Evolutionary conservation across 2,329 filamentous ascomycete genomes (phyloP), one percentile per base, ranked within the genome.

Genomic region (Thermoascus crustaceus): DNA sequence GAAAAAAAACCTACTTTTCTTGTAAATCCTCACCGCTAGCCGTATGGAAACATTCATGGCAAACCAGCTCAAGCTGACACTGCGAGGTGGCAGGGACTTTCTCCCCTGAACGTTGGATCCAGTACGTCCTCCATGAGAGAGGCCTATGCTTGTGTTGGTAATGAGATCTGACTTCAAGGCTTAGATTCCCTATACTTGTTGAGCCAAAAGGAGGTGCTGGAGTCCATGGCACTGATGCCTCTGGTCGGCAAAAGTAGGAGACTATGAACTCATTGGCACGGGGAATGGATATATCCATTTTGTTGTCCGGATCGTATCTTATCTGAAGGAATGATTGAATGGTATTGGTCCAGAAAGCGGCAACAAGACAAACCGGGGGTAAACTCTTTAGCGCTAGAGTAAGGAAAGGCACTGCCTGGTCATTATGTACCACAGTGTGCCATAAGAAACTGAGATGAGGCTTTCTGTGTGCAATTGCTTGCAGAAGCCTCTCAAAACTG

Each of bases 311-410:
- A 19, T 30, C n/a, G 29, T 47, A 47, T 30, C n/a, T 17, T 32
- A 44, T 27, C 25, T 47, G 43, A 37, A 46, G 34, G 32, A 47
- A 46, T 19, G 45, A 47, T 30, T 47, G 45, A 4, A 24, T 21
- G 4, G 44, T 47, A 19, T 41, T 36, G 4, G 40, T 47, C 45
- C 43, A 46, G 33, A 43, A 39, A 9, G 38, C 42, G 13, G 39
- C 34, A 13, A 29, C 21, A n/a, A 44, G 41, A 22, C 22, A 42
- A 23, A 46, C 25, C 4, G 43, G 35, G n/a, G 41, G 37, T 19
- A 40, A 29, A 6, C 30, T 13, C 1, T 31, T 21, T 3, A 44
- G 17, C 1, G 34, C 37, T n/a, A n/a, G n/a, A n/a, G n/a, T n/a
- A n/a, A n/a, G n/a, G n/a, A n/a, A n/a, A n/a, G n/a, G n/a, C n/a